Percentiles rank a stretch among this genome's conserved stretches.
Evolutionary conservation across 106 monocot species (phyloP).

Genomic region (Ottelia alismoides): DNA sequence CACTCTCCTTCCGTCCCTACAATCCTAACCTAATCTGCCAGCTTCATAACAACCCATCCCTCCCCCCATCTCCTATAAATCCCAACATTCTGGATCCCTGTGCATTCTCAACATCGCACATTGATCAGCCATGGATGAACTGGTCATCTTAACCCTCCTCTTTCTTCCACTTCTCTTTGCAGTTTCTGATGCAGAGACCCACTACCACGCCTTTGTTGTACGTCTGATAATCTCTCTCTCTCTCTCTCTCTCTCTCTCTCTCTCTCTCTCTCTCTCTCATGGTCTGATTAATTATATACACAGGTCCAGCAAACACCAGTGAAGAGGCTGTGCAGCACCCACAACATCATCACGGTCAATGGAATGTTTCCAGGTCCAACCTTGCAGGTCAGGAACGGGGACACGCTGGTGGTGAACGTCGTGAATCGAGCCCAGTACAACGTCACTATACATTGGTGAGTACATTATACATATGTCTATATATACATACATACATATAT

Average conservation of each 20-base stretch:
- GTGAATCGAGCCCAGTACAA: conserved; percentile 47
- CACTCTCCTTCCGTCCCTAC: too few species aligned
- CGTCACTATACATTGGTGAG: conserved; percentile 62
- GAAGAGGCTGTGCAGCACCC: conserved; percentile 68
- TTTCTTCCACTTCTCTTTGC: too few species aligned
- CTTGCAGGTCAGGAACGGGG: conserved; percentile 41
- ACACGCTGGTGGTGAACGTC: conserved; percentile 40
- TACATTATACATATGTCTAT: neutral
- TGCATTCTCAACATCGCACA: too few species aligned
- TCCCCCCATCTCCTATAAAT: too few species aligned
- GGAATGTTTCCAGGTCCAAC: conserved; percentile 60
- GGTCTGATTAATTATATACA: neutral
- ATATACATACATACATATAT: too few species aligned
- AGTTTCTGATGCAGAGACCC: conserved; percentile 22
- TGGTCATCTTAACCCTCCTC: too few species aligned
- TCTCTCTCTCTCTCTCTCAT: neutral
- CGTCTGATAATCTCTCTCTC: neutral
- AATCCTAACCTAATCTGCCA: too few species aligned
- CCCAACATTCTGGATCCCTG: too few species aligned
- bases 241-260: neutral
- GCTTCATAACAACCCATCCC: too few species aligned
- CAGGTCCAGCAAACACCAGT: conserved; percentile 50
- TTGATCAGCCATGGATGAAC: too few species aligned
- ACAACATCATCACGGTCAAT: conserved; percentile 55
- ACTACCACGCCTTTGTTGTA: conserved; percentile 60